phyloP scores from a whole-genome alignment of 2,329 filamentous ascomycete genomes.

The Fusarium burgessii region DNA sequence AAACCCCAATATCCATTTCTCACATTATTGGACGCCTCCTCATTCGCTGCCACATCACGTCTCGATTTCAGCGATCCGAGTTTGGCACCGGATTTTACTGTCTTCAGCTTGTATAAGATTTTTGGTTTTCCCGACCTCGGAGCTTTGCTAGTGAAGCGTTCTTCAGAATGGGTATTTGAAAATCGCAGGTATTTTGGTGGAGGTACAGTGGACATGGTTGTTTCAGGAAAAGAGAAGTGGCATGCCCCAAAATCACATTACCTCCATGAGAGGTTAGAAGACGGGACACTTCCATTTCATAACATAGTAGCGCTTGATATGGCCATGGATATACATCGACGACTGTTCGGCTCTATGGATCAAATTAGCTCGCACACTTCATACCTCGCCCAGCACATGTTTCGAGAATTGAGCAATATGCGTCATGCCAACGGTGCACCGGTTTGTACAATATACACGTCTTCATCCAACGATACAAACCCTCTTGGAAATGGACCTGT shows the following conservation, averaged over 20 bases:
- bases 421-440: conserved; percentile 75
- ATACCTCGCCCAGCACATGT: conserved; percentile 71
- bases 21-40: conserved; percentile 86
- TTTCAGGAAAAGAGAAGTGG: conserved; percentile 82
- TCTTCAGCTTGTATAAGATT: conserved; percentile 95
- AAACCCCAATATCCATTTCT: conserved; percentile 58
- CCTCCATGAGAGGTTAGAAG: conserved; percentile 86
- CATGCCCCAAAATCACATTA: conserved; percentile 79
- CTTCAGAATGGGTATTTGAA: conserved; percentile 72
- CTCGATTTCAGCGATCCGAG: conserved; percentile 74
- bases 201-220: conserved; percentile 92
- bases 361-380: conserved; percentile 77
- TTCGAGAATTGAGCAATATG: conserved; percentile 68
- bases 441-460: conserved; percentile 76
- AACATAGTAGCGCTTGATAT: conserved; percentile 85
- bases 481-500: conserved; percentile 74
- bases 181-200: conserved; percentile 88
- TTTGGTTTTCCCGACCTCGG: conserved; percentile 96
- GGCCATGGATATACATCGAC: conserved; percentile 76
- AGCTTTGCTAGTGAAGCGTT: conserved; percentile 82
- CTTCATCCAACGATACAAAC: conserved; percentile 19
- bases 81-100: conserved; percentile 82
- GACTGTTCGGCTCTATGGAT: conserved; percentile 78
- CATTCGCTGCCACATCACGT: conserved; percentile 80
- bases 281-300: conserved; percentile 92